phyloP scores from a whole-genome alignment of 306 rosid genomes.

The Elaeagnus macrophylla region DNA sequence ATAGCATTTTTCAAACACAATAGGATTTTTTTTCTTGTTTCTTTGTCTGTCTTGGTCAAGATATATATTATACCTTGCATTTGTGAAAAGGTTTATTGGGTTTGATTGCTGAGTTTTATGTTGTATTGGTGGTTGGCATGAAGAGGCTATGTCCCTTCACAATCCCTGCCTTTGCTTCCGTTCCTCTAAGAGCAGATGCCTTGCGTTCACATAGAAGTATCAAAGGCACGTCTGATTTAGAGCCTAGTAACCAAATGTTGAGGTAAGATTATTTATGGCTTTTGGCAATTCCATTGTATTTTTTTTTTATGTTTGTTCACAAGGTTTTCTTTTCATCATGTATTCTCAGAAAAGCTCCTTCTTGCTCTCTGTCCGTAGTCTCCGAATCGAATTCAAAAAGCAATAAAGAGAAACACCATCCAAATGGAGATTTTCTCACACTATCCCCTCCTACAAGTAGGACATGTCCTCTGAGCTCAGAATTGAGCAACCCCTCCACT shows the following conservation, averaged over 20 bases:
- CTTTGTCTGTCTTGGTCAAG: background rate
- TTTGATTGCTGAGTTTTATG: background rate
- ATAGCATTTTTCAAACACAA: no score
- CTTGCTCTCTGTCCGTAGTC: constrained; percentile 28
- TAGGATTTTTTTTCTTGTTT: no score
- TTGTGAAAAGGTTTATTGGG: background rate
- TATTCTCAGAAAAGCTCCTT: constrained; percentile 42
- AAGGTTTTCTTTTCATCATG: constrained; percentile 9
- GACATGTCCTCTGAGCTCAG: constrained; percentile 23
- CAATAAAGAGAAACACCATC: constrained; percentile 27
- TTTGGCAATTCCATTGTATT: constrained; percentile 8
- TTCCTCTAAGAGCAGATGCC: constrained; percentile 36
- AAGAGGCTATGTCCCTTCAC: constrained; percentile 62
- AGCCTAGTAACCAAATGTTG: constrained; percentile 22
- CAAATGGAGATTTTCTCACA: constrained; percentile 43
- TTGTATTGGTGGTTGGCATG: constrained; percentile 47
- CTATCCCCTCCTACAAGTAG: constrained; percentile 46
- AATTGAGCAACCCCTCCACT: constrained; percentile 21
- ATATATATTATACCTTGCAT: background rate
- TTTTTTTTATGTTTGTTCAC: constrained; percentile 13
- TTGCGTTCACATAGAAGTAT: constrained; percentile 14
- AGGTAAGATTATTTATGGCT: constrained; percentile 32
- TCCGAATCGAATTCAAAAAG: constrained; percentile 29
- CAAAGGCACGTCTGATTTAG: constrained; percentile 26
- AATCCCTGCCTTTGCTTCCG: constrained; percentile 23